Evolutionary conservation across 2,329 filamentous ascomycete genomes (phyloP).

Genomic region (Hypoxylon rubiginosum): DNA sequence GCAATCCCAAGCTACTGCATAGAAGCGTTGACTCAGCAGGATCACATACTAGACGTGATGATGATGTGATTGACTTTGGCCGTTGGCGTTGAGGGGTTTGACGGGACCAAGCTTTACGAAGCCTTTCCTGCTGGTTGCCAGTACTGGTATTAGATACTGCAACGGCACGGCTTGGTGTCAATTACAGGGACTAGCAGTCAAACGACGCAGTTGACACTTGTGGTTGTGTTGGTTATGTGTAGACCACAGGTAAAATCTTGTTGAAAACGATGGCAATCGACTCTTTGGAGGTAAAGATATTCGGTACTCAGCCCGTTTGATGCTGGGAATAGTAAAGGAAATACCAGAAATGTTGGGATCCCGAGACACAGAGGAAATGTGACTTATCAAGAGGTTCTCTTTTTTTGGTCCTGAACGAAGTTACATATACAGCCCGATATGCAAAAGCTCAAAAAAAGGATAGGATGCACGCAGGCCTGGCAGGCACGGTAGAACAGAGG

Average conservation of each 20-base stretch:
- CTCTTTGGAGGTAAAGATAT: background rate
- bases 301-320: background rate
- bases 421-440: background rate
- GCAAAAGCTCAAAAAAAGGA: background rate
- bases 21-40: slow-evolving; percentile 15
- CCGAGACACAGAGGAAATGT: background rate
- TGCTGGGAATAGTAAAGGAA: background rate
- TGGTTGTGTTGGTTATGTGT: background rate
- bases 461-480: too few species aligned
- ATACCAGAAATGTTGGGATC: background rate
- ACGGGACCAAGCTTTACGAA: slow-evolving; percentile 12
- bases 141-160: slow-evolving; percentile 1
- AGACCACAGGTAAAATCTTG: background rate
- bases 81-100: slow-evolving; percentile 10
- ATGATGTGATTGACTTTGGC: slow-evolving; percentile 13
- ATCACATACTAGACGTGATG: slow-evolving; percentile 15
- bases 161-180: background rate
- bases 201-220: background rate
- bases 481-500: background rate
- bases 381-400: background rate
- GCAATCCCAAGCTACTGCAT: slow-evolving; percentile 17
- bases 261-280: background rate
- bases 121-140: background rate
- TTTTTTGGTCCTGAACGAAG: background rate
- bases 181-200: background rate